A percentile compares a stretch with the other conserved stretches of the same genome.
These are phyloP conservation scores for Juncus inflexus DNA, from an alignment of 176 grass and related monocot species.

Conservation along the genomic window DNA sequence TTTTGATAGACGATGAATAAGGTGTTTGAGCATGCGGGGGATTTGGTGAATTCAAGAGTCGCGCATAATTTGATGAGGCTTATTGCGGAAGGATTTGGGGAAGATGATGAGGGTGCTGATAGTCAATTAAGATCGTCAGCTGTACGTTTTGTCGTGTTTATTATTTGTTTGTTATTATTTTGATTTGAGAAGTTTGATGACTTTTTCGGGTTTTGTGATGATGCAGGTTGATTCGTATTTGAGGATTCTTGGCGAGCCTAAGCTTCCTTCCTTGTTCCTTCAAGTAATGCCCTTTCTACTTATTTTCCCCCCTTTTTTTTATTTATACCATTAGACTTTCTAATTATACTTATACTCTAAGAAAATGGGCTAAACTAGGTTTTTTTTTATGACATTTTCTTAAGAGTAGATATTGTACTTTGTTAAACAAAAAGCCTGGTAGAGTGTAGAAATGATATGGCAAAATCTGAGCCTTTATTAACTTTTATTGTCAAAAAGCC, in stretches of 20 bases:
- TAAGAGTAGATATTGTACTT: no score
- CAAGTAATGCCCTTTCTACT: slow-evolving; percentile 50
- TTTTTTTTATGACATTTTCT: no score
- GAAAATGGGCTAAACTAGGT: no score
- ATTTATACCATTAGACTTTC: no score
- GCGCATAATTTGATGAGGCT: slow-evolving; percentile 99
- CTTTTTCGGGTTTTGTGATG: neutral
- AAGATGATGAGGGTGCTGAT: slow-evolving; percentile 95
- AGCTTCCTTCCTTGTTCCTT: slow-evolving; percentile 96
- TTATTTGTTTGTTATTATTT: slow-evolving; percentile 1
- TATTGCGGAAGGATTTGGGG: slow-evolving; percentile 98
- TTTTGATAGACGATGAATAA: slow-evolving; percentile 87
- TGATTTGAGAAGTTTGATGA: no score
- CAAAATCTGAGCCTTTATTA: no score
- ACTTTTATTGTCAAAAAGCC: no score
- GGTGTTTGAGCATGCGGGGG: slow-evolving; percentile 99
- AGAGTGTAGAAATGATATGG: no score
- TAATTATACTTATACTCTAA: no score
- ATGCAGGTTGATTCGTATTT: slow-evolving; percentile 93
- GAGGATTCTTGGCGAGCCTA: slow-evolving; percentile 88
- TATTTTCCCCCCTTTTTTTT: no score
- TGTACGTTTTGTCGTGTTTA: slow-evolving; percentile 54
- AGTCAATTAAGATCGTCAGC: slow-evolving; percentile 96
- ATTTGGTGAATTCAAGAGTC: slow-evolving; percentile 94
- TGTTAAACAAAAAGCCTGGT: no score